Base-by-base conservation (phyloP, 306 rosid genomes). In the Begonia peltatifolia region DNA sequence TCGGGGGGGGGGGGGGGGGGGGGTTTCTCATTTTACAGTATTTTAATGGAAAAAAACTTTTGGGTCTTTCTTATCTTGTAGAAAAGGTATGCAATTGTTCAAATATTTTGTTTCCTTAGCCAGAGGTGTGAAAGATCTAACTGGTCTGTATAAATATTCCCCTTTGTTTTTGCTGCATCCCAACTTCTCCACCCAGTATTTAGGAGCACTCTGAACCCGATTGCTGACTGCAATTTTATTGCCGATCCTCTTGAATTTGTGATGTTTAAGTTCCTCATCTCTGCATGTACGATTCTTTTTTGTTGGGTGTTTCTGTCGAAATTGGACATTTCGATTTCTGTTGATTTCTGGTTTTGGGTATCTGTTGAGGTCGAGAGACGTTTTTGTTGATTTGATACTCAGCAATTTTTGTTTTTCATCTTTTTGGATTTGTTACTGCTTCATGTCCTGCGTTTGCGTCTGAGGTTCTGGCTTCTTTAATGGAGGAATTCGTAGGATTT, bases 91-190 rank as follows among this genome's bases (percentile, higher is more conserved):
- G 35, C 9, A 25, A 30, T 41, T 59, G 16, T 50, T 62, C 63
- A 59, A 47, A 68, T 52, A 54, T 58, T 74, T 53, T 50, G 69
- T 73, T 75, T 72, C 71, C 74, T 17, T 53, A 30, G 67, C 44
- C 67, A 60, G 82, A 57, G 82, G 61, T 80, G 57, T 63, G 49
- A 60, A 69, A 50, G 83, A 79, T 79, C 73, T 66, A 71, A 55
- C 15, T 54, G 22, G 49, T 9, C 14, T 47, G 55, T 58, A 51
- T 14, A 23, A 12, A 53, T 15, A 35, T 14, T 20, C 10, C 38
- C 12, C 14, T 35, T 36, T 10, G n/a, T n/a, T n/a, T 4, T 44
- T 44, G 48, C 14, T 44, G 48, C 14, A 44, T 44, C 14, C 14
- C 48, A 44, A 44, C 48, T 10, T 44, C 14, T 44, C n/a, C 14